Conservation (phyloP, 352 stramenopile species). For the Pythium coloratum region DNA sequence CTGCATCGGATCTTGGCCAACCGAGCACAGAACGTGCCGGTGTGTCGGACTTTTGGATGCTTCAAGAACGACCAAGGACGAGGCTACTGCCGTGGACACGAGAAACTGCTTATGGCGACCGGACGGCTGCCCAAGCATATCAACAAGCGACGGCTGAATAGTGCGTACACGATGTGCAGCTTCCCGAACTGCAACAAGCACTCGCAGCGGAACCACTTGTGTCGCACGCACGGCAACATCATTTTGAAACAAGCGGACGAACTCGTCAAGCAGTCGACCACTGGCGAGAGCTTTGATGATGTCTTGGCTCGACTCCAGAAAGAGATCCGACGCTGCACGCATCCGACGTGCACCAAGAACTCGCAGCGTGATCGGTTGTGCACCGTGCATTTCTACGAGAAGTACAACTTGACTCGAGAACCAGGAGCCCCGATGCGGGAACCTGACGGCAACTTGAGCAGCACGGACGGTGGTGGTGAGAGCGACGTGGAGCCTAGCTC, state of each 20-base stretch:
- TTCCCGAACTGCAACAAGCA: conserved; percentile 83
- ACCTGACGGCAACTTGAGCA: conserved; percentile 13
- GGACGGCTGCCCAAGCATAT: conserved; percentile 68
- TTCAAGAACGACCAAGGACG: conserved; percentile 89
- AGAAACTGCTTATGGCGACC: conserved; percentile 86
- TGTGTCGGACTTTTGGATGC: conserved; percentile 73
- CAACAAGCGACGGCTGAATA: conserved; percentile 86
- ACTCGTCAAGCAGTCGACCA: conserved; percentile 41
- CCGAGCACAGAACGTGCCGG: conserved; percentile 72
- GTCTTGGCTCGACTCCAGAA: conserved; percentile 70
- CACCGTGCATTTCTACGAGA: conserved; percentile 82
- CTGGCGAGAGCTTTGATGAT: conserved; percentile 66
- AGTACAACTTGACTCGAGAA: conserved; percentile 50
- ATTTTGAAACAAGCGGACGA: conserved; percentile 77
- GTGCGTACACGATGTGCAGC: conserved; percentile 88
- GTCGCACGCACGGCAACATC: conserved; percentile 82
- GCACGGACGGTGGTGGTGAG: conserved; percentile 23
- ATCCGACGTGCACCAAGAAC: conserved; percentile 83
- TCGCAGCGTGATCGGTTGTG: conserved; percentile 84
- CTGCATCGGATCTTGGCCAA: conserved; percentile 62
- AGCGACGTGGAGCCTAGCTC: conserved; percentile 16
- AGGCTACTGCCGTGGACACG: conserved; percentile 82
- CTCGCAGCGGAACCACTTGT: conserved; percentile 83
- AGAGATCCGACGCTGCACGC: conserved; percentile 74
- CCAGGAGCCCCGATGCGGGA: conserved; percentile 8